These are phyloP conservation scores for Sugiyamaella lignohabitans DNA, from an alignment of 805 yeast species.

Conservation along the genomic window DNA sequence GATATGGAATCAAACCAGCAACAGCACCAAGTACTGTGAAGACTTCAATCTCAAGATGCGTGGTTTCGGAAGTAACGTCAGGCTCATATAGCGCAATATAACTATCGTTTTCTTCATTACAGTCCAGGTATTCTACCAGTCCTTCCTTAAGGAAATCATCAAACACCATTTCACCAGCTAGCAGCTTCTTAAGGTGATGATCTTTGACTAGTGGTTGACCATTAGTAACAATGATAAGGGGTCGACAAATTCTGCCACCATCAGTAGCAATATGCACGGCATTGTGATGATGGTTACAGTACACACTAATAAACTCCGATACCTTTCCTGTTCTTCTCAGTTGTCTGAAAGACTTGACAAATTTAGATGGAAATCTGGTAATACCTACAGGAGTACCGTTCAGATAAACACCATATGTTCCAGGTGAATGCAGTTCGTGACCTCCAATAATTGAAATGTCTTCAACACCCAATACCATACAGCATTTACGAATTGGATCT, in stretches of 20 bases:
- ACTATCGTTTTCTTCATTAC: slow-evolving; percentile 94
- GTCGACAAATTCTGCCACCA: slow-evolving; percentile 98
- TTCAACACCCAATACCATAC: slow-evolving; percentile 84
- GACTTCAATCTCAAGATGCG: slow-evolving; percentile 94
- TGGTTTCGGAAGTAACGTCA: slow-evolving; percentile 50
- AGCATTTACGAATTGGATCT: slow-evolving; percentile 70
- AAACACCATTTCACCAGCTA: slow-evolving; percentile 70
- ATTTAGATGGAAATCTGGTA: slow-evolving; percentile 77
- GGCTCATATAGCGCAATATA: slow-evolving; percentile 83
- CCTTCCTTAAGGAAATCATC: slow-evolving; percentile 86
- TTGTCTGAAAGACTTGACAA: slow-evolving; percentile 69
- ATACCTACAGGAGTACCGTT: slow-evolving; percentile 94
- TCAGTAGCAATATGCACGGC: slow-evolving; percentile 98
- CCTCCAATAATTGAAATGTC: slow-evolving; percentile 76
- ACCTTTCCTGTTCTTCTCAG: slow-evolving; percentile 80
- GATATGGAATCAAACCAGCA: slow-evolving; percentile 87
- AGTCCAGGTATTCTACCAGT: slow-evolving; percentile 90
- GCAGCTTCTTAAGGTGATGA: slow-evolving; percentile 57
- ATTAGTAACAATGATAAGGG: slow-evolving; percentile 77
- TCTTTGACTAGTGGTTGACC: slow-evolving; percentile 66
- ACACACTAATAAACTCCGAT: slow-evolving; percentile 86
- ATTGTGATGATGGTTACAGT: slow-evolving; percentile 78
- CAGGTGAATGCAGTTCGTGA: slow-evolving; percentile 65
- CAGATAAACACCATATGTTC: slow-evolving; percentile 78
- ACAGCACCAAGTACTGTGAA: slow-evolving; percentile 89